These are phyloP conservation scores for Xylariales sp. DNA, from an alignment of 2,329 filamentous ascomycete species.

Conservation along the genomic window DNA sequence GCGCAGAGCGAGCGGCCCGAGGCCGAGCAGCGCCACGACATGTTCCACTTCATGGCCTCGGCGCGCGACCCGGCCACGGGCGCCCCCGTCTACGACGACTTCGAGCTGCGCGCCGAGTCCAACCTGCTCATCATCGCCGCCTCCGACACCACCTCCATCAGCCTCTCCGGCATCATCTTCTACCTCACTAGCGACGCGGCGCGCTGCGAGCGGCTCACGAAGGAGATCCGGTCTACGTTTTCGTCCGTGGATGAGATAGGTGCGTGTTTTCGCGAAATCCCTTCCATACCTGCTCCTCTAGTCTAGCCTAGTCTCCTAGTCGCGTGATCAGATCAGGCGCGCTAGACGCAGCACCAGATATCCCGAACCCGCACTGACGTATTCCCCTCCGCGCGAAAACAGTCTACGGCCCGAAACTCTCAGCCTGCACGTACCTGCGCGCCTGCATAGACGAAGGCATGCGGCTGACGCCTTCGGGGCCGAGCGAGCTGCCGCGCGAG, in stretches of 20 bases:
- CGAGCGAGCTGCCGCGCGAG: slow-evolving; percentile 40
- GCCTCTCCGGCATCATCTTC: slow-evolving; percentile 40
- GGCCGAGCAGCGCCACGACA: slow-evolving; percentile 38
- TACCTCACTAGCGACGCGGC: slow-evolving; percentile 36
- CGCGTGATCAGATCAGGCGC: no score
- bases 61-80: slow-evolving; percentile 39
- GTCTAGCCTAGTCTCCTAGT: no score
- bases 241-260: slow-evolving; percentile 33
- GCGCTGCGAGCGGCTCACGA: background rate
- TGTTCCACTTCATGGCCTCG: slow-evolving; percentile 42
- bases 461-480: slow-evolving; percentile 38
- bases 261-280: no score
- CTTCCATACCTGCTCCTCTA: no score
- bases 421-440: slow-evolving; percentile 38
- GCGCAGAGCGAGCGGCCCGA: slow-evolving; percentile 34
- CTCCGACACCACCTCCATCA: slow-evolving; percentile 41
- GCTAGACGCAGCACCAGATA: no score
- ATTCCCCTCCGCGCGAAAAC: no score
- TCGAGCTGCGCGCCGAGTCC: slow-evolving; percentile 36
- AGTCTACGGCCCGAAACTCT: slow-evolving; percentile 38
- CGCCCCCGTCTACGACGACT: slow-evolving; percentile 33
- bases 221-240: no score
- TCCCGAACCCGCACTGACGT: no score
- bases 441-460: slow-evolving; percentile 47
- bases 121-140: slow-evolving; percentile 43